Percentiles rank a stretch among this genome's conserved stretches.
Conservation (phyloP, 2,329 filamentous ascomycete species). For the Apiospora saccharicola region DNA sequence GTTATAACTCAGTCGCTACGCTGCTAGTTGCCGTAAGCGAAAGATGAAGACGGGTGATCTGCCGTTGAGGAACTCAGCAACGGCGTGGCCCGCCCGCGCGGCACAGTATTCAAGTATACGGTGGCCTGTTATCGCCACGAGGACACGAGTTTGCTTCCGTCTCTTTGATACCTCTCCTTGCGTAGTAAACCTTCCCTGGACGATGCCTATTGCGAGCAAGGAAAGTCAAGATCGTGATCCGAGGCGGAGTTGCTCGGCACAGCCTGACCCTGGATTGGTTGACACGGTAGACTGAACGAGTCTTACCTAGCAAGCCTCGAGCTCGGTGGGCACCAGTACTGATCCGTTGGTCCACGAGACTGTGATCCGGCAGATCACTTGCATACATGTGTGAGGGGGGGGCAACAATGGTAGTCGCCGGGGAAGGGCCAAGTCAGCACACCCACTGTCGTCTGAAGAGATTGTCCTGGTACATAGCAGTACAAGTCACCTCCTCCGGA, state of each 20-base stretch:
- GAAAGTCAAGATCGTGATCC: neutral
- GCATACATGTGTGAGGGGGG: slow-evolving; percentile 10
- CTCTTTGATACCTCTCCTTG: neutral
- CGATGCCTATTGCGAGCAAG: neutral
- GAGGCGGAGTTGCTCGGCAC: neutral
- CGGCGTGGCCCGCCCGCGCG: slow-evolving; percentile 4
- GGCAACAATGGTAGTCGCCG: neutral
- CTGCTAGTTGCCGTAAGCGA: neutral
- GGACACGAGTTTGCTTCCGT: neutral
- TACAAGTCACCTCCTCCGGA: neutral
- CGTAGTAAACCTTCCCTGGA: neutral
- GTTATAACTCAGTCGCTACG: neutral
- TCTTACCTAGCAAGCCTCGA: neutral
- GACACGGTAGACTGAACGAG: neutral
- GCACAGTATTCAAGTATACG: neutral
- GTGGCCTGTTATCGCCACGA: neutral
- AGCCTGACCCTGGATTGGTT: neutral
- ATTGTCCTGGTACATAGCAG: slow-evolving; percentile 3
- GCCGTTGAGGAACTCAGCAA: neutral
- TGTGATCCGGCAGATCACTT: slow-evolving; percentile 3
- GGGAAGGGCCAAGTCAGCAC: neutral
- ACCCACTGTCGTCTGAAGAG: neutral
- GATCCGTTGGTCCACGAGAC: neutral
- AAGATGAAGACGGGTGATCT: neutral
- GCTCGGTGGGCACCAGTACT: neutral